These are phyloP conservation scores for Polygonum maritimum DNA, from an alignment of 148 eudicot species.

Conservation along the genomic window DNA sequence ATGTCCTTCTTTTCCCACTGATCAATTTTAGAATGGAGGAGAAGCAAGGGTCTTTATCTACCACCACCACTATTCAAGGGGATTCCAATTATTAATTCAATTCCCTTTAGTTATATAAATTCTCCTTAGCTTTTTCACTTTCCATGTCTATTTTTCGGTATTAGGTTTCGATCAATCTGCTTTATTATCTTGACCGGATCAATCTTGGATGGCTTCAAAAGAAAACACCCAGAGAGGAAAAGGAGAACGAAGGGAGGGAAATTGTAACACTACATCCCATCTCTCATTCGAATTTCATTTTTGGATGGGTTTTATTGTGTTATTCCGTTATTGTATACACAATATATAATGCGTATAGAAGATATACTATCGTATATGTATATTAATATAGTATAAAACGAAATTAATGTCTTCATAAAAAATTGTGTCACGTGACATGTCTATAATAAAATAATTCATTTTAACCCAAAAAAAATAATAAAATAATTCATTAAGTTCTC, in stretches of 20 bases:
- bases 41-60: conserved; percentile 3
- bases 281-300: too few relatives aligned
- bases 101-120: neutral
- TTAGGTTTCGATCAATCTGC: neutral
- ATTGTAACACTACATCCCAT: too few relatives aligned
- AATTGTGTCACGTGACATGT: too few relatives aligned
- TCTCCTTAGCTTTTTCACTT: neutral
- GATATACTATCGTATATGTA: too few relatives aligned
- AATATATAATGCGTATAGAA: too few relatives aligned
- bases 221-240: neutral
- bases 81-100: neutral
- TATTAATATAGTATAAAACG: too few relatives aligned
- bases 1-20: neutral
- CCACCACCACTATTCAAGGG: neutral
- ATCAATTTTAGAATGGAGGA: neutral
- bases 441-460: too few relatives aligned
- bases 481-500: too few relatives aligned
- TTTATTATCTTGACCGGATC: neutral
- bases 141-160: neutral
- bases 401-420: too few relatives aligned
- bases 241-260: neutral
- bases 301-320: too few relatives aligned
- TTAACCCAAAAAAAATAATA: too few relatives aligned
- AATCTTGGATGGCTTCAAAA: neutral
- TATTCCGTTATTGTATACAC: too few relatives aligned